Conservation (phyloP, 768 basidiomycete species). For the Mycena capillaripes region DNA sequence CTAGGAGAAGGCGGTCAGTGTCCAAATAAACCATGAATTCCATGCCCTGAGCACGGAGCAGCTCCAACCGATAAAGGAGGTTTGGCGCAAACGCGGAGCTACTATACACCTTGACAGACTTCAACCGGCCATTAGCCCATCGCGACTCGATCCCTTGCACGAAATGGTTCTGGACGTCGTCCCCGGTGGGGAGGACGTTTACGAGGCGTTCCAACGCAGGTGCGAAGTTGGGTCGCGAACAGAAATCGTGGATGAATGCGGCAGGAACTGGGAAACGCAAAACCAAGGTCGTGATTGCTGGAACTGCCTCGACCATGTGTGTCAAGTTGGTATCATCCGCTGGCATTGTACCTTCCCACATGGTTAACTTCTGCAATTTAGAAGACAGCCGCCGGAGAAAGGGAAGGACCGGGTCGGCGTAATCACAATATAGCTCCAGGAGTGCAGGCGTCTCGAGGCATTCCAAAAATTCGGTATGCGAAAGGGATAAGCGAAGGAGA, state of each 20-base stretch:
- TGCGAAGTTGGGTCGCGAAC: background rate
- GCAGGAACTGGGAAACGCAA: background rate
- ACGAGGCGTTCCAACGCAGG: background rate
- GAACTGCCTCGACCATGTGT: background rate
- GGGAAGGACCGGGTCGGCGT: background rate
- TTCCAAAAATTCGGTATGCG: background rate
- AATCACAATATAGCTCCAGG: conserved; percentile 1
- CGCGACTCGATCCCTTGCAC: background rate
- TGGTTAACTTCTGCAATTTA: background rate
- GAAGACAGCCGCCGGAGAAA: background rate
- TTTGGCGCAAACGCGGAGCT: too few species aligned
- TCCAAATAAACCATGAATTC: background rate
- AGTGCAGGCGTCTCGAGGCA: conserved; percentile 17
- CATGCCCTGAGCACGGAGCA: background rate
- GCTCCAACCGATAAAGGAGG: background rate
- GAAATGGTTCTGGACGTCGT: background rate
- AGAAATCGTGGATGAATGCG: background rate
- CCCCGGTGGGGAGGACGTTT: background rate
- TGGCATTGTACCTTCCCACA: background rate
- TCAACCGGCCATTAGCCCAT: background rate
- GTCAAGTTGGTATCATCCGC: background rate
- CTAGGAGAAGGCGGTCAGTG: background rate
- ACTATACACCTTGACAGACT: background rate
- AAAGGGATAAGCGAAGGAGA: conserved; percentile 14
- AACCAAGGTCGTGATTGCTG: background rate